These are phyloP conservation scores for Gossypium schwendimanii DNA, from an alignment of 441 rosid genomes.

Conservation along the genomic window DNA sequence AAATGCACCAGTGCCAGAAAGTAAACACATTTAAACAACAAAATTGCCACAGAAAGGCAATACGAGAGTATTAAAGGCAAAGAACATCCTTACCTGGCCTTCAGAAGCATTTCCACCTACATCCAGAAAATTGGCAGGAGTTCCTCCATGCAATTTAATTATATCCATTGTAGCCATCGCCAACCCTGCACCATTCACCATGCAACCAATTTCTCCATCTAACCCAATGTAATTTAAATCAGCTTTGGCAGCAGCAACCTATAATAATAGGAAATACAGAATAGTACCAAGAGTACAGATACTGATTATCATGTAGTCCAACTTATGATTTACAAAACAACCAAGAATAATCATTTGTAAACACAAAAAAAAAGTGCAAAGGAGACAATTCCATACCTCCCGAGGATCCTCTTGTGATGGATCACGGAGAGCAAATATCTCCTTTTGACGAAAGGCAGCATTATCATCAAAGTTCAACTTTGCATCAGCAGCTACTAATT, in stretches of 20 bases:
- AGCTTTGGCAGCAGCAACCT: constrained; percentile 93
- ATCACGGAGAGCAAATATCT: constrained; percentile 70
- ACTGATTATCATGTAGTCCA: background rate
- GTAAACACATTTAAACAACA: background rate
- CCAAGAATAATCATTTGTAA: background rate
- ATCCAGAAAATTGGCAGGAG: constrained; percentile 96
- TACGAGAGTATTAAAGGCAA: constrained; percentile 6
- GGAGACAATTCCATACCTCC: constrained; percentile 50
- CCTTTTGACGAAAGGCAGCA: constrained; percentile 86
- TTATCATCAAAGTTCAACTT: constrained; percentile 97
- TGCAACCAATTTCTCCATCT: constrained; percentile 98
- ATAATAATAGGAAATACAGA: constrained; percentile 15
- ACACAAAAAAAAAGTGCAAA: background rate
- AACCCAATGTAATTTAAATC: constrained; percentile 95
- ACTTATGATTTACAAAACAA: background rate
- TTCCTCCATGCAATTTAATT: constrained; percentile 91
- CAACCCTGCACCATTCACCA: constrained; percentile 99
- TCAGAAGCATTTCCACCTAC: constrained; percentile 99
- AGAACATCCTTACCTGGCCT: constrained; percentile 52
- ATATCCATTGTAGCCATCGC: constrained; percentile 99
- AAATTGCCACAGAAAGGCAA: background rate
- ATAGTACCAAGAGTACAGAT: background rate
- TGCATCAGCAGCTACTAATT: constrained; percentile 98
- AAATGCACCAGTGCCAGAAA: background rate
- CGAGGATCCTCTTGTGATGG: constrained; percentile 95